These are phyloP conservation scores for Solidago caesia DNA, from an alignment of 129 eudicot species.

Conservation along the genomic window DNA sequence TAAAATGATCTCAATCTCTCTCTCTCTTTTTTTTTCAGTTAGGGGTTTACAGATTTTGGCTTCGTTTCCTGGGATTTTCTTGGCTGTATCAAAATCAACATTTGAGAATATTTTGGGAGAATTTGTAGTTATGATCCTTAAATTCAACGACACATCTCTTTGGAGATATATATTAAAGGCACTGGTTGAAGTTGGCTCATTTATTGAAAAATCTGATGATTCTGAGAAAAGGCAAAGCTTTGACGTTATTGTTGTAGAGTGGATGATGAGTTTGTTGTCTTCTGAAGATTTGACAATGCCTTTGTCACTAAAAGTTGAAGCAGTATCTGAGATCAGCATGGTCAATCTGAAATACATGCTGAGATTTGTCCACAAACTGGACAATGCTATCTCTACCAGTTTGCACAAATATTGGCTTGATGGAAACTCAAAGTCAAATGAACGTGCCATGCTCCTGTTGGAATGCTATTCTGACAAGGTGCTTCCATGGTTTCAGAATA, in stretches of 20 bases:
- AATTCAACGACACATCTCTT: constrained; percentile 35
- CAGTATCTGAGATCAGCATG: constrained; percentile 58
- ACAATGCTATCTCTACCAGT: constrained; percentile 44
- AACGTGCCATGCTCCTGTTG: constrained; percentile 50
- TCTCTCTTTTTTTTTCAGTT: constrained; percentile 39
- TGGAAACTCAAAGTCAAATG: constrained; percentile 47
- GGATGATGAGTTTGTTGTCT: constrained; percentile 47
- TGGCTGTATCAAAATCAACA: constrained; percentile 45
- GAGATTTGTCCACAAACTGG: constrained; percentile 52
- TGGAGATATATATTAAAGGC: constrained; percentile 63
- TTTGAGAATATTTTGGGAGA: constrained; percentile 62
- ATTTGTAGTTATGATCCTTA: constrained; percentile 45
- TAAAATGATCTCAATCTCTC: background rate
- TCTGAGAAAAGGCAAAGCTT: constrained; percentile 54
- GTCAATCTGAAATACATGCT: constrained; percentile 48
- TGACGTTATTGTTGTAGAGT: constrained; percentile 60
- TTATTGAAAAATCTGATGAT: constrained; percentile 47
- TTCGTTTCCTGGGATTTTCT: constrained; percentile 70
- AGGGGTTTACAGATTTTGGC: constrained; percentile 74
- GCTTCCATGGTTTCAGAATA: constrained; percentile 71
- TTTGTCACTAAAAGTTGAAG: constrained; percentile 56
- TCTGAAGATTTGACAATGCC: constrained; percentile 63
- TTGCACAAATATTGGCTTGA: constrained; percentile 60
- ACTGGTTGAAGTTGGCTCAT: constrained; percentile 56
- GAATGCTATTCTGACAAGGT: constrained; percentile 62